These are phyloP conservation scores for Pseudevernia furfuracea DNA, from an alignment of 495 filamentous ascomycete species.

Conservation along the genomic window DNA sequence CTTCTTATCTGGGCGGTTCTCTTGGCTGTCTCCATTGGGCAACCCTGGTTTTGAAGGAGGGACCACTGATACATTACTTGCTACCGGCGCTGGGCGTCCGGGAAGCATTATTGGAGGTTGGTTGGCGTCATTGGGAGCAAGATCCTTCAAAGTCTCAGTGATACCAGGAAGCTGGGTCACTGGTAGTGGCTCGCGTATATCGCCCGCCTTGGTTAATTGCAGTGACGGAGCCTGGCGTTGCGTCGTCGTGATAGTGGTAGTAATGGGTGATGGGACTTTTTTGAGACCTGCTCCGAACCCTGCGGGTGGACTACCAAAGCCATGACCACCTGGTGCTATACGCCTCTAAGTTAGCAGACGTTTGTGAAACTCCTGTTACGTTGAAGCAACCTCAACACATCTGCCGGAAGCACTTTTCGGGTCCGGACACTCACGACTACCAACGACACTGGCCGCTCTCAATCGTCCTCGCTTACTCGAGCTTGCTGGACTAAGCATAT, in stretches of 20 bases:
- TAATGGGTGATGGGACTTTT: background rate
- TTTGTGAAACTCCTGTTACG: background rate
- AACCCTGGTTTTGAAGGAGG: background rate
- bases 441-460: slow-evolving; percentile 6
- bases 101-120: background rate
- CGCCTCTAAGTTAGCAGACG: background rate
- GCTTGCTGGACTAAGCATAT: background rate
- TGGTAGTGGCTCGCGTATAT: slow-evolving; percentile 3
- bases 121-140: background rate
- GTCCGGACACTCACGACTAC: background rate
- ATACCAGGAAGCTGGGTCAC: slow-evolving; percentile 5
- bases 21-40: background rate
- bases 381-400: background rate
- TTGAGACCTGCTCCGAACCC: background rate
- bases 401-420: background rate
- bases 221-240: background rate
- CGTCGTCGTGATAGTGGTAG: background rate
- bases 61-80: background rate
- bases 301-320: background rate
- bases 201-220: background rate
- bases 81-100: background rate
- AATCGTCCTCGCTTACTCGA: background rate
- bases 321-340: background rate
- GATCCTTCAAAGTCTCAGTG: slow-evolving; percentile 1
- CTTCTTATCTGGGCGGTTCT: background rate